phyloP scores from a whole-genome alignment of 257 asterid species.

The Solanum microdontum region DNA sequence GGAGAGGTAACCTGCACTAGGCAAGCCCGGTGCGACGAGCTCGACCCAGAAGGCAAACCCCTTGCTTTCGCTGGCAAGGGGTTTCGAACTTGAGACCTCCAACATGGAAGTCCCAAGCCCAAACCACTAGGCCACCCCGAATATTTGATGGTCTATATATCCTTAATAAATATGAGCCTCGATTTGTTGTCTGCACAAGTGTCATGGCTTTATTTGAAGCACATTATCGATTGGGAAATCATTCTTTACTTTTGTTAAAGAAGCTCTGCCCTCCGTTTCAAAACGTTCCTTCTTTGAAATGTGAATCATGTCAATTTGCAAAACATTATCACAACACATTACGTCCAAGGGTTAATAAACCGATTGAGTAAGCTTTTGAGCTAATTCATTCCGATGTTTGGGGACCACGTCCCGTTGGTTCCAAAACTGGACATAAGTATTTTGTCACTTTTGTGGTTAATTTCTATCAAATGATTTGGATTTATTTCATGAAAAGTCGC shows the following conservation, averaged over 20 bases:
- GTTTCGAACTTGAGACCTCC: no score
- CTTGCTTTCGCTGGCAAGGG: no score
- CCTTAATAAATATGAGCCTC: neutral
- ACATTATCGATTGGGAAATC: neutral
- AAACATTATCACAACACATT: neutral
- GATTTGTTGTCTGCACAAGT: neutral
- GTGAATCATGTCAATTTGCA: neutral
- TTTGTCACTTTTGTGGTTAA: neutral
- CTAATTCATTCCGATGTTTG: neutral
- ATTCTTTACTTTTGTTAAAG: neutral
- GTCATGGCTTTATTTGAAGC: neutral
- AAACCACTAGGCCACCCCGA: no score
- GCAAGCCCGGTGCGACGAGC: no score
- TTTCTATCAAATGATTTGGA: neutral
- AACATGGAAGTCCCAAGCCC: no score
- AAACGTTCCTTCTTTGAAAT: neutral
- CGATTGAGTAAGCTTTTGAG: neutral
- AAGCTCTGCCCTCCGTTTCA: neutral
- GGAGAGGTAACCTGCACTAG: no score
- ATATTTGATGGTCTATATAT: neutral
- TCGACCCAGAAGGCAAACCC: no score
- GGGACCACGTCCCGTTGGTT: neutral
- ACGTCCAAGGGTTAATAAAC: neutral
- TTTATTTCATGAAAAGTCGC: neutral
- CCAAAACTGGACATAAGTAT: neutral